These are phyloP conservation scores for Glycine soja DNA, from an alignment of 306 rosid species.

Conservation along the genomic window DNA sequence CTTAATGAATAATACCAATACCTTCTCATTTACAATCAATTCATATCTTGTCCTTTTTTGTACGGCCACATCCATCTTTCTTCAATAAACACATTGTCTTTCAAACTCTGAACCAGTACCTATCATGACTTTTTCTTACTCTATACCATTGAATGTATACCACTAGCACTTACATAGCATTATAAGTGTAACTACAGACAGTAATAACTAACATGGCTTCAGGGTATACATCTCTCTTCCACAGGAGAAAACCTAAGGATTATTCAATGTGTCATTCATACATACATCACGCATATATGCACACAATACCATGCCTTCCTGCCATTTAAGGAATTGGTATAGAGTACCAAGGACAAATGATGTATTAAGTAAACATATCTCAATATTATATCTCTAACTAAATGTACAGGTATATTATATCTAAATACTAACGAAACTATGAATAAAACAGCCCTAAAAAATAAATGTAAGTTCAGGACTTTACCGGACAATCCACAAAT, in stretches of 20 bases:
- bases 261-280: background rate
- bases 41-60: too few relatives aligned
- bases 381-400: background rate
- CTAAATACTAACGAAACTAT: background rate
- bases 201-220: background rate
- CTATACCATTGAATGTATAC: background rate
- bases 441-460: constrained; percentile 6
- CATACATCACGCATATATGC: background rate
- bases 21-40: too few relatives aligned
- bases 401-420: background rate
- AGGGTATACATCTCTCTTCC: constrained; percentile 2
- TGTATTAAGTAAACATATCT: background rate
- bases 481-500: constrained; percentile 93
- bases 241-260: background rate
- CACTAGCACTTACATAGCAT: constrained; percentile 11
- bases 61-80: too few relatives aligned
- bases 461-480: constrained; percentile 15
- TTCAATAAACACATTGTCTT: too few relatives aligned
- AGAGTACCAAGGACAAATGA: background rate
- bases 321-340: background rate
- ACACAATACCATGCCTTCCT: background rate
- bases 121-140: too few relatives aligned
- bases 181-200: background rate
- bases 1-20: too few relatives aligned
- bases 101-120: too few relatives aligned